Evolutionary conservation across 257 asterid species (phyloP).

Genomic region (Capsicum pubescens): DNA sequence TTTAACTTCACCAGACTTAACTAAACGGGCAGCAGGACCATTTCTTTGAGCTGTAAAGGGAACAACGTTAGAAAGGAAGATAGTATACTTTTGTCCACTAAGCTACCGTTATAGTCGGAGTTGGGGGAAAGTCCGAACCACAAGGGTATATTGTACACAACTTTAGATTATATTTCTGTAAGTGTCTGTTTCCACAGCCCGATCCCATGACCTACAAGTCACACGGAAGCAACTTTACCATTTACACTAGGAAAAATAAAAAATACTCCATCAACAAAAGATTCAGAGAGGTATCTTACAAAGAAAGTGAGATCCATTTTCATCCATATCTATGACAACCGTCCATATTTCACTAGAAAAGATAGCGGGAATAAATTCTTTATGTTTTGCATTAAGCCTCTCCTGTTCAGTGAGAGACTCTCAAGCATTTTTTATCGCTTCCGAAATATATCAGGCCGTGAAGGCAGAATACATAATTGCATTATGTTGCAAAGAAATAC

Average conservation of each 20-base stretch:
- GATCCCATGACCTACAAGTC: too few relatives aligned
- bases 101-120: neutral
- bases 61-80: neutral
- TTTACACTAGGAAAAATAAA: neutral
- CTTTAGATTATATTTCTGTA: neutral
- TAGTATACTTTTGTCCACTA: too few relatives aligned
- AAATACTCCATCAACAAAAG: neutral
- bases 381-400: too few relatives aligned
- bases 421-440: too few relatives aligned
- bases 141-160: neutral
- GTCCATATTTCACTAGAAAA: too few relatives aligned
- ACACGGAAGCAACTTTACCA: neutral
- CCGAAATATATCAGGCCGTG: too few relatives aligned
- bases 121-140: neutral
- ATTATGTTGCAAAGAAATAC: too few relatives aligned
- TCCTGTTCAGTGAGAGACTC: too few relatives aligned
- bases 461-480: too few relatives aligned
- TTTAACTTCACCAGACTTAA: constrained; percentile 44
- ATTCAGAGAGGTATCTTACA: neutral
- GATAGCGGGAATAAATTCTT: too few relatives aligned
- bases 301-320: too few relatives aligned
- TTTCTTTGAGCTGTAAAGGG: constrained; percentile 49
- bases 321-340: too few relatives aligned
- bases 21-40: constrained; percentile 48
- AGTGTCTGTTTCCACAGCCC: neutral